phyloP scores from a whole-genome alignment of 2,329 filamentous ascomycete species.

The Colletotrichum musae region DNA sequence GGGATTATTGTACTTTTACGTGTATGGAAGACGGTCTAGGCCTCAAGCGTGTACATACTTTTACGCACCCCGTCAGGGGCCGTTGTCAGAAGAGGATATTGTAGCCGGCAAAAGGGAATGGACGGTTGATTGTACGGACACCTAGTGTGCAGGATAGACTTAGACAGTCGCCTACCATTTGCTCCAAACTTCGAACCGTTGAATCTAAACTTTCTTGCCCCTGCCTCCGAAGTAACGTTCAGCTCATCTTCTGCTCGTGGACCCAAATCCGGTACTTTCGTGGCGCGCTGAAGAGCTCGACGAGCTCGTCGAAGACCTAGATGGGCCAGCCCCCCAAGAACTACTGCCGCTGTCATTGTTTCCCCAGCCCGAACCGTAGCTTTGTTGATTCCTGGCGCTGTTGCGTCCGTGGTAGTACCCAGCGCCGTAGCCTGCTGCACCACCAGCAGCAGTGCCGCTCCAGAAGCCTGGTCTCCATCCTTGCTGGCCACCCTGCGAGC shows the following conservation, averaged over 20 bases:
- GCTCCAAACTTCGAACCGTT: constrained; percentile 34
- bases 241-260: constrained; percentile 70
- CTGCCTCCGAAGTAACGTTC: constrained; percentile 21
- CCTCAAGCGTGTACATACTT: constrained; percentile 40
- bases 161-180: constrained; percentile 35
- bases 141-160: constrained; percentile 36
- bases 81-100: constrained; percentile 10
- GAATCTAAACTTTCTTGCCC: constrained; percentile 13
- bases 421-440: constrained; percentile 77
- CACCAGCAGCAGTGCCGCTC: constrained; percentile 77
- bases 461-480: constrained; percentile 83
- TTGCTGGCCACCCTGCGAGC: constrained; percentile 50
- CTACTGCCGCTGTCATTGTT: constrained; percentile 43
- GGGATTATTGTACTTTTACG: constrained; percentile 42
- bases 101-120: not conserved
- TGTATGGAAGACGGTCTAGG: constrained; percentile 40
- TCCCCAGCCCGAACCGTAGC: constrained; percentile 50
- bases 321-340: constrained; percentile 51
- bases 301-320: constrained; percentile 55
- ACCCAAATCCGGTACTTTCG: constrained; percentile 81
- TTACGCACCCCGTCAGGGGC: constrained; percentile 9
- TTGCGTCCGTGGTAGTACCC: constrained; percentile 56
- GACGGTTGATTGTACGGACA: constrained; percentile 12
- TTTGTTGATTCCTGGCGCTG: constrained; percentile 44
- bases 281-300: constrained; percentile 67